A percentile compares a stretch with the other conserved stretches of the same genome.
Evolutionary conservation across 1,284 basidiomycete species (phyloP).

Genomic region (Papiliotrema terrestris): DNA sequence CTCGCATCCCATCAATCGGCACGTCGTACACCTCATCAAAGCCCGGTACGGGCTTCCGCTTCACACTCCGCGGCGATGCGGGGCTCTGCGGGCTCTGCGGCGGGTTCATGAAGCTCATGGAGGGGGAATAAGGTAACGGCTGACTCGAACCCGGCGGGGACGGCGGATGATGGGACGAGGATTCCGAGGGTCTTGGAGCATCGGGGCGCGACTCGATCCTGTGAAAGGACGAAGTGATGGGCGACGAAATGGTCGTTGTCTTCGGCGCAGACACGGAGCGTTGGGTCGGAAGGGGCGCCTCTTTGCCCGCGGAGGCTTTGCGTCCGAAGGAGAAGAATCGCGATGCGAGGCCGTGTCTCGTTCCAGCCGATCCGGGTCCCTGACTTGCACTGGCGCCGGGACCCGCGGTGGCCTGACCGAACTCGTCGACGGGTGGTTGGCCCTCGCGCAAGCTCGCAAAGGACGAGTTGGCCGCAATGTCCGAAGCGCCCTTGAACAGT

Average conservation of each 20-base stretch:
- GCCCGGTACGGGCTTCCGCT: slow-evolving; percentile 31
- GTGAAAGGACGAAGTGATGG: slow-evolving; percentile 4
- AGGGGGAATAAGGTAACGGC: too few relatives aligned
- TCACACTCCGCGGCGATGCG: slow-evolving; percentile 12
- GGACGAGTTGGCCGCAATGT: neutral
- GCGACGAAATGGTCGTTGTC: neutral
- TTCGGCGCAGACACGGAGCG: slow-evolving; percentile 3
- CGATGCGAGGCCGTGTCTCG: neutral
- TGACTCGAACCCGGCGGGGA: neutral
- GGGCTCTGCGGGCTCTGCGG: neutral
- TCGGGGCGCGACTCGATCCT: too few relatives aligned
- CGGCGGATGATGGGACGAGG: neutral
- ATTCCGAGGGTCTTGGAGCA: neutral
- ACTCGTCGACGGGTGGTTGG: neutral
- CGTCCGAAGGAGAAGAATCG: slow-evolving; percentile 6
- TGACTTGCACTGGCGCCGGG: neutral
- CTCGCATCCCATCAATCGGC: slow-evolving; percentile 16
- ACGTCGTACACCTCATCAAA: neutral
- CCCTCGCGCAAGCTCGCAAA: slow-evolving; percentile 9
- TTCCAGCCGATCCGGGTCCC: neutral
- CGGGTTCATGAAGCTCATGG: neutral
- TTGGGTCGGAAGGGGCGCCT: neutral
- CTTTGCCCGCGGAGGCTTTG: neutral
- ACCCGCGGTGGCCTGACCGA: neutral
- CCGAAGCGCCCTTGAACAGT: slow-evolving; percentile 7